Percentiles rank a stretch among this genome's conserved stretches.
These are phyloP conservation scores for Scheffersomyces coipomensis DNA, from an alignment of 805 yeast genomes.

Conservation along the genomic window DNA sequence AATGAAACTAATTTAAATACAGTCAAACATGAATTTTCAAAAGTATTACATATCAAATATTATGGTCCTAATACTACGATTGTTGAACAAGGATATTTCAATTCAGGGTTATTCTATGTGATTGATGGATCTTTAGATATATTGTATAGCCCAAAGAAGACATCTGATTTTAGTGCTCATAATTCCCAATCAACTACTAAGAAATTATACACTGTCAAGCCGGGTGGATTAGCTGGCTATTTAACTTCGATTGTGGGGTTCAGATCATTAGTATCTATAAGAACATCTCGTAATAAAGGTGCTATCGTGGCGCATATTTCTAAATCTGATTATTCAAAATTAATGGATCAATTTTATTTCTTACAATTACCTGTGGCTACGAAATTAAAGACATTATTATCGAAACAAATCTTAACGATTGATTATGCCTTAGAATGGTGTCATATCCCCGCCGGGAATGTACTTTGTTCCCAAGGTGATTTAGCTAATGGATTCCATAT, in stretches of 20 bases:
- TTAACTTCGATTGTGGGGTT: constrained; percentile 77
- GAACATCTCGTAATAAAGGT: constrained; percentile 59
- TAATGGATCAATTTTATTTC: constrained; percentile 74
- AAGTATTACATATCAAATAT: constrained; percentile 54
- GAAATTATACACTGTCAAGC: constrained; percentile 54
- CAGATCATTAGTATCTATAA: constrained; percentile 71
- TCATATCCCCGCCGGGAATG: constrained; percentile 82
- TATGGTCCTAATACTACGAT: constrained; percentile 54
- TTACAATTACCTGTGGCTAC: constrained; percentile 78
- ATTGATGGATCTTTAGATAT: constrained; percentile 78
- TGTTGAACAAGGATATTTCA: constrained; percentile 61
- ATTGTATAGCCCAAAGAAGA: constrained; percentile 24
- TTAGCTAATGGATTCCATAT: constrained; percentile 88
- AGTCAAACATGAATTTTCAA: constrained; percentile 59
- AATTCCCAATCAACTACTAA: constrained; percentile 13
- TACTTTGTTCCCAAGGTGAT: constrained; percentile 78
- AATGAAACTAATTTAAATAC: constrained; percentile 43
- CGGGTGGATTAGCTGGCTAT: constrained; percentile 89
- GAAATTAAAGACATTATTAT: constrained; percentile 63
- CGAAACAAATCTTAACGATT: constrained; percentile 65
- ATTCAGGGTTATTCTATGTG: constrained; percentile 77
- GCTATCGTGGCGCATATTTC: constrained; percentile 66
- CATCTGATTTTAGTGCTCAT: constrained; percentile 1
- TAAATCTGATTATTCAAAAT: constrained; percentile 55
- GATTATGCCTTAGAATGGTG: constrained; percentile 97